phyloP scores from a whole-genome alignment of 371 early-diverging fungal species.

The Apophysomyces elegans region DNA sequence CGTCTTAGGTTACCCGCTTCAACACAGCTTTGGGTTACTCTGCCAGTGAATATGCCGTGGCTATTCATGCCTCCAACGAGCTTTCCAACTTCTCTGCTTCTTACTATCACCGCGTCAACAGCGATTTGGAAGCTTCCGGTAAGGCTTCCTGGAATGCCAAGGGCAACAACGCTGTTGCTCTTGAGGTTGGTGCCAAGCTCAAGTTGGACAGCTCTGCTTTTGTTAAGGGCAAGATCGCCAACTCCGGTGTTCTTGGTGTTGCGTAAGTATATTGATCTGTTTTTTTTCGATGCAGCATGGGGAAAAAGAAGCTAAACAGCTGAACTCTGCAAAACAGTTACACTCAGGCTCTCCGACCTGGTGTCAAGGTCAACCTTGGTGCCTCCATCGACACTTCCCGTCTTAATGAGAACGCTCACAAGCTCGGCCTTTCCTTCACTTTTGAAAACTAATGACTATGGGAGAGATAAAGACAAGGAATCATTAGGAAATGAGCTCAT shows the following conservation, averaged over 20 bases:
- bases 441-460: constrained; percentile 72
- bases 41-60: constrained; percentile 85
- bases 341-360: constrained; percentile 92
- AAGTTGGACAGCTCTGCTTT: constrained; percentile 86
- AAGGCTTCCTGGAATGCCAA: constrained; percentile 91
- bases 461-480: neutral
- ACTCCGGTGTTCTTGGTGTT: constrained; percentile 90
- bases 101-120: constrained; percentile 94
- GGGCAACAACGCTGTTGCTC: constrained; percentile 72
- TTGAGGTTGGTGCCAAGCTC: constrained; percentile 97
- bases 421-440: constrained; percentile 90
- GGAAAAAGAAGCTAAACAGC: neutral
- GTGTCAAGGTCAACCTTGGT: constrained; percentile 93
- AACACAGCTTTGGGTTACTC: constrained; percentile 87
- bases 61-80: constrained; percentile 81
- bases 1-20: constrained; percentile 74
- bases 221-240: constrained; percentile 97
- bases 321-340: constrained; percentile 48
- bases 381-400: constrained; percentile 92
- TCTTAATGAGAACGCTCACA: constrained; percentile 93
- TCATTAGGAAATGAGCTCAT: neutral
- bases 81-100: constrained; percentile 83
- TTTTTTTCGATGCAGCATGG: neutral
- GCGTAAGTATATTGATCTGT: constrained; percentile 44
- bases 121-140: constrained; percentile 91